Evolutionary conservation across 331 rosid species (phyloP), one percentile per base, ranked within the genome.

Genomic region (Pyracantha coccinea): DNA sequence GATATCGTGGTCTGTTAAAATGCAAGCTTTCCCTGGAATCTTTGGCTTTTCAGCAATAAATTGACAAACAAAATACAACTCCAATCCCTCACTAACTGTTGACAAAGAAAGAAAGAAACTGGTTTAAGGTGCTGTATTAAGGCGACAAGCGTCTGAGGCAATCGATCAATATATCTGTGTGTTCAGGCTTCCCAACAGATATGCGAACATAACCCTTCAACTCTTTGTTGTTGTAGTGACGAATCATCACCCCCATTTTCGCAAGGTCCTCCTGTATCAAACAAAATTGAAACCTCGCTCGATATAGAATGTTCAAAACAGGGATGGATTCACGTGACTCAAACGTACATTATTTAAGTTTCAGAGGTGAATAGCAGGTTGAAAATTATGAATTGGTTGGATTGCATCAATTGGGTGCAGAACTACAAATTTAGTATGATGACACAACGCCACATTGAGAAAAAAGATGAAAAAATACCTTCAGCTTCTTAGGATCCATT

Each of bases 131-230:
- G 9, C 15, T 59, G 75, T 59, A 60, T 75, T 72, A 78, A 14
- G 62, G 15, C 15, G 15, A 76, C 9, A 90, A 20, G 65, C 60
- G 80, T 76, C 80, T 65, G 29, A 94, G 93, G 87, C 97, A 83
- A 79, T 87, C 77, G 80, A 94, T 90, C 60, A 94, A 80, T 27
- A 77, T 67, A 27, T 87, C 90, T 5, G 97, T 92, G 65, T 94
- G 97, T 71, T 94, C 97, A 35, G 99, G 97, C 91, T 94, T 94
- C 76, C 99, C 97, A 16, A 93, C 97, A 11, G 99, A 88, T 66
- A 94, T 86, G 1, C 97, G 97, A 70, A 92, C 97, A 60, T 90
- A 94, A 5, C 99, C 97, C 66, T 77, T 90, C 76, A 94, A 83
- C 83, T 94, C 99, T 80, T 89, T 94, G 28, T 83, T 94, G 88